Conservation (phyloP, 306 rosid genomes). For the Castanopsis chinensis region DNA sequence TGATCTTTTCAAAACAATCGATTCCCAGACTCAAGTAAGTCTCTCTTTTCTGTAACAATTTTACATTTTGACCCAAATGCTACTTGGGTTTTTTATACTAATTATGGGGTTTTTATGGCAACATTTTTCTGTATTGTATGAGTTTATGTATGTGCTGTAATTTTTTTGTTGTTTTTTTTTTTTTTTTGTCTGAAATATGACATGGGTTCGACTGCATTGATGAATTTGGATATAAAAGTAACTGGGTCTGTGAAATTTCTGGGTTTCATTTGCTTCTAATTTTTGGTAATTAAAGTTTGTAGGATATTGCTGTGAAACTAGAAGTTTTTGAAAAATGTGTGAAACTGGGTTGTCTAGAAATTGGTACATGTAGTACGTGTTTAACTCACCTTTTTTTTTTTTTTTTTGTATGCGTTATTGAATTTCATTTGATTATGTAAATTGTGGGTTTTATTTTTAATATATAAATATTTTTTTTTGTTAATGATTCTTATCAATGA, state of each 20-base stretch:
- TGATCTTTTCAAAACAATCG: slow-evolving; percentile 64
- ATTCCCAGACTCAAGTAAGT: slow-evolving; percentile 46
- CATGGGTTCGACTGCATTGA: neutral
- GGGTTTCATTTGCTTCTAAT: neutral
- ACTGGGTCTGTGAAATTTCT: neutral
- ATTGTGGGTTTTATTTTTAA: neutral
- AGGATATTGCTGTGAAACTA: neutral
- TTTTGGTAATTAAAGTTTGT: neutral
- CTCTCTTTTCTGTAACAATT: neutral
- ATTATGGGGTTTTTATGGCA: neutral
- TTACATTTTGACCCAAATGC: neutral
- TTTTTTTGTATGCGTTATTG: neutral
- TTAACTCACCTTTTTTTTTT: neutral
- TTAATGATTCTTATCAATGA: neutral
- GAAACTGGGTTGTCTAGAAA: too few relatives aligned
- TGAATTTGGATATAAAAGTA: neutral
- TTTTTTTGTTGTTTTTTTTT: neutral
- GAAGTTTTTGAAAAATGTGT: neutral
- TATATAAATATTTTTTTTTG: neutral
- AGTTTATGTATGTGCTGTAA: neutral
- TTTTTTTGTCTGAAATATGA: neutral
- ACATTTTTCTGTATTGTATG: neutral
- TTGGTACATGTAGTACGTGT: too few relatives aligned
- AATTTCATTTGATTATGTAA: neutral
- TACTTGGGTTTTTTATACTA: neutral